phyloP scores from a whole-genome alignment of 495 filamentous ascomycete genomes.

The Mytilinidion resinicola region DNA sequence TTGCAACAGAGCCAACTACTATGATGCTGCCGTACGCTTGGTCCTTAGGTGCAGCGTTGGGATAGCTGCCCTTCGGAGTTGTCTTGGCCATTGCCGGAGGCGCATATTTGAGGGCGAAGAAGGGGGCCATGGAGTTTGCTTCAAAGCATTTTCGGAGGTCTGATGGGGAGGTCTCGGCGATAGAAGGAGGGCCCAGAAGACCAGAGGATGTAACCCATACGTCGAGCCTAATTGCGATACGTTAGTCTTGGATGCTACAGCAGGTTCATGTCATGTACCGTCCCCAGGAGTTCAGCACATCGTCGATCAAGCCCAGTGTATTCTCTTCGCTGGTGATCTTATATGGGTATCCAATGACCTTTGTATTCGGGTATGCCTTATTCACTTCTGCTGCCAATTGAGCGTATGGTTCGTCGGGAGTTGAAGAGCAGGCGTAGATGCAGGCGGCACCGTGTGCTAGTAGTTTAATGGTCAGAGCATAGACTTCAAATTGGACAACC shows the following conservation, averaged over 20 bases:
- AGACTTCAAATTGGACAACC: background rate
- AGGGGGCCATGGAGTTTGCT: constrained; percentile 52
- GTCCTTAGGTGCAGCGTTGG: constrained; percentile 54
- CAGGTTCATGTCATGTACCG: constrained; percentile 10
- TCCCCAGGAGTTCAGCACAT: constrained; percentile 54
- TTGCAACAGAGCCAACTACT: constrained; percentile 50
- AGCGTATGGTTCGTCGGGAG: constrained; percentile 27
- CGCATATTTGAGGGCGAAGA: constrained; percentile 58
- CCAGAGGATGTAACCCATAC: constrained; percentile 53
- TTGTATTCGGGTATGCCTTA: constrained; percentile 45
- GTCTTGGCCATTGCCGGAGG: constrained; percentile 57
- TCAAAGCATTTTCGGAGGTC: constrained; percentile 52
- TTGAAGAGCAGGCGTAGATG: constrained; percentile 46
- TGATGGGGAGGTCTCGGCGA: constrained; percentile 47
- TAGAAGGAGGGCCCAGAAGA: constrained; percentile 50
- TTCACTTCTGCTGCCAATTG: constrained; percentile 36
- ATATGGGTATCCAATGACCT: constrained; percentile 54
- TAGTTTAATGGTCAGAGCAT: background rate
- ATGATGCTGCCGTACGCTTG: constrained; percentile 54
- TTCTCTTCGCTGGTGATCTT: constrained; percentile 50
- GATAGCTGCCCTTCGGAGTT: constrained; percentile 45
- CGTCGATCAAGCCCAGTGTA: constrained; percentile 55
- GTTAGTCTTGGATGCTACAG: too few species aligned
- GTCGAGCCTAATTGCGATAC: constrained; percentile 41
- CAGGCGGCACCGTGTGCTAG: constrained; percentile 57